Evolutionary conservation across 2,329 filamentous ascomycete genomes (phyloP), one percentile per base, ranked within the genome.

Genomic region (Xylariaceae sp.): DNA sequence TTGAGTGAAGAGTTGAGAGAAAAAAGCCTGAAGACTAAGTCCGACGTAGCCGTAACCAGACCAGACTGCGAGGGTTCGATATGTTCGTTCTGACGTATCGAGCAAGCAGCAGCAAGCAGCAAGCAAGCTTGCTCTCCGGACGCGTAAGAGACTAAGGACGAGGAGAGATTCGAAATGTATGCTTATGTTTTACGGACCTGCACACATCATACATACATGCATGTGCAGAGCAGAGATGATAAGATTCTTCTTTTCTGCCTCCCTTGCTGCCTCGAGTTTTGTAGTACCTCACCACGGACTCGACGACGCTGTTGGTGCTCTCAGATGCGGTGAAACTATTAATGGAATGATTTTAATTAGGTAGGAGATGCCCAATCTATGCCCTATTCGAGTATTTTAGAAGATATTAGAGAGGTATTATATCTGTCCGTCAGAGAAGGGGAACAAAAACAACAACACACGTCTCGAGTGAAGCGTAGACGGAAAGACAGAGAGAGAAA

Each of bases 381-480:
- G 47, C 47, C 23, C 34, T 50, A 54, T 53, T 39, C 52, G 52
- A 57, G 60, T 44, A 57, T 60, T 30, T 30, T n/a, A 60, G 53
- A 51, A 47, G 18, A 53, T 51, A 53, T 56, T n/a, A 30, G 23
- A 30, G 23, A 30, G 17, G 2, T 30, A 30, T 30, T 30, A 30
- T 30, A 30, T 30, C 23, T 30, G 23, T 30, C 23, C 5, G 23
- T 30, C 23, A 30, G 23, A 5, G 23, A 30, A 30, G 23, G 54
- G 50, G 17, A 18, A 18, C 51, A 42, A 51, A 45, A 51, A 18
- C 35, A 23, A 45, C 4, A 45, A 45, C 13, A 45, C 42, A 15
- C 42, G n/a, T 6, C 11, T 45, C 42, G 13, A 15, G 10, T 45
- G 13, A 11, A 45, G 11, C n/a, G 42, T n/a, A 18, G 17, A 18